These are phyloP conservation scores for Candida chauliodis DNA, from an alignment of 805 yeast genomes.

Conservation along the genomic window DNA sequence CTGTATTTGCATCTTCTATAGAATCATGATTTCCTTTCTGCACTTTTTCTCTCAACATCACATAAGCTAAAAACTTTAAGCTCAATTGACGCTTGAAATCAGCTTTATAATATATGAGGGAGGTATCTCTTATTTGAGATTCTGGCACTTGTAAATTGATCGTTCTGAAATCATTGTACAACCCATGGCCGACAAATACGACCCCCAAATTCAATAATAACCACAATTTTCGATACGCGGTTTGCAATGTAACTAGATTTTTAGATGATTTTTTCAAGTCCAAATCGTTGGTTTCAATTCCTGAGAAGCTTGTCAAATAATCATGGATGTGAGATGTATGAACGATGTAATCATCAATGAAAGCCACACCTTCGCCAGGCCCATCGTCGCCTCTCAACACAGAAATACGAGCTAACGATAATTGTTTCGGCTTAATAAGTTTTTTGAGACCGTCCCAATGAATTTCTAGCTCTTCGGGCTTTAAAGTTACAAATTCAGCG, in stretches of 20 bases:
- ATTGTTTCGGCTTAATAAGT: conserved; percentile 68
- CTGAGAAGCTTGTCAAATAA: conserved; percentile 86
- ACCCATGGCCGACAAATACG: conserved; percentile 92
- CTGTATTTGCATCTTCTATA: conserved; percentile 91
- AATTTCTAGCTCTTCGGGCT: conserved; percentile 76
- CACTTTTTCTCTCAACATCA: conserved; percentile 66
- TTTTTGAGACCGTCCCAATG: conserved; percentile 67
- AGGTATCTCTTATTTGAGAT: conserved; percentile 85
- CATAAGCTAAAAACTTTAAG: conserved; percentile 81
- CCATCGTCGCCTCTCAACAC: conserved; percentile 74
- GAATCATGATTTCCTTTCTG: conserved; percentile 96
- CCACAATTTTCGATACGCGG: conserved; percentile 89
- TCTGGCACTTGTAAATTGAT: conserved; percentile 88
- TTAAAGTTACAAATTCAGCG: conserved; percentile 88
- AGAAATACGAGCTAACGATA: conserved; percentile 85
- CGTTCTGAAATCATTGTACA: conserved; percentile 85
- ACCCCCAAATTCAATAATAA: conserved; percentile 83
- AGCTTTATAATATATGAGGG: conserved; percentile 70
- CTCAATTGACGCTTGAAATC: conserved; percentile 76
- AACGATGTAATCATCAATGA: conserved; percentile 89
- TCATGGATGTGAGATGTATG: conserved; percentile 72
- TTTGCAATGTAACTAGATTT: conserved; percentile 72
- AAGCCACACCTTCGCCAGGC: conserved; percentile 64
- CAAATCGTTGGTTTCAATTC: conserved; percentile 90
- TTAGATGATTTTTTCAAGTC: conserved; percentile 63